phyloP scores from a whole-genome alignment of 1,284 basidiomycete species.

The Austroboletus rostrupii region DNA sequence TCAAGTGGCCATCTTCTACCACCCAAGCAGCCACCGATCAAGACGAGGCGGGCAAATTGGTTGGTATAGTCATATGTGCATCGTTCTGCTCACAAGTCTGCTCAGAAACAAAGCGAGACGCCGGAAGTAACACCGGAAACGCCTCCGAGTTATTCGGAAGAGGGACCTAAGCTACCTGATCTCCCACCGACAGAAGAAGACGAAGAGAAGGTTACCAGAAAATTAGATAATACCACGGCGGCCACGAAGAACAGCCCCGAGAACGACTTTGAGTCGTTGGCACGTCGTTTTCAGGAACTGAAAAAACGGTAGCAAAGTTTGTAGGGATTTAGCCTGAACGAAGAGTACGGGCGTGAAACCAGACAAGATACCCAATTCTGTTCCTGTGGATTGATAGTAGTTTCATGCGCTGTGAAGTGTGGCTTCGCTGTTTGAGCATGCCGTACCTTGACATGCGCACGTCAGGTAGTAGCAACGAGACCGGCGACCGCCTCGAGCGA shows the following conservation, averaged over 20 bases:
- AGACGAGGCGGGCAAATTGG: constrained; percentile 33
- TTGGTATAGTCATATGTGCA: constrained; percentile 16
- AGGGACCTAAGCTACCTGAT: constrained; percentile 40
- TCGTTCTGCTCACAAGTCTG: constrained; percentile 1
- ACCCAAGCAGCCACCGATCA: background rate
- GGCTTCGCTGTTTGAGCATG: constrained; percentile 10
- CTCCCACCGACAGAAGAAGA: constrained; percentile 45
- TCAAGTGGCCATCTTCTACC: constrained; percentile 58
- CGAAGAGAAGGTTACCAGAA: constrained; percentile 22
- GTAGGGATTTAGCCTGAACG: background rate
- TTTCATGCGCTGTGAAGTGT: constrained; percentile 9
- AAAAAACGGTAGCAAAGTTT: constrained; percentile 60
- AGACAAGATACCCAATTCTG: constrained; percentile 2
- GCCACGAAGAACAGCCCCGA: constrained; percentile 28
- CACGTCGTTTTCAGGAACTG: constrained; percentile 72
- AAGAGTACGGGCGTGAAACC: constrained; percentile 2
- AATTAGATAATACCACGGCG: background rate
- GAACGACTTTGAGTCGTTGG: constrained; percentile 70
- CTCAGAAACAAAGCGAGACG: constrained; percentile 11
- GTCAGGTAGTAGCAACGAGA: background rate
- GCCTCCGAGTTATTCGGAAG: constrained; percentile 30
- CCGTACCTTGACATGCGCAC: background rate
- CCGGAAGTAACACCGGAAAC: constrained; percentile 14
- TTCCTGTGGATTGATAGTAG: constrained; percentile 3
- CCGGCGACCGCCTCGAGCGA: constrained; percentile 7